These are phyloP conservation scores for Amaranthus palmeri DNA, from an alignment of 148 eudicot genomes.

Conservation along the genomic window DNA sequence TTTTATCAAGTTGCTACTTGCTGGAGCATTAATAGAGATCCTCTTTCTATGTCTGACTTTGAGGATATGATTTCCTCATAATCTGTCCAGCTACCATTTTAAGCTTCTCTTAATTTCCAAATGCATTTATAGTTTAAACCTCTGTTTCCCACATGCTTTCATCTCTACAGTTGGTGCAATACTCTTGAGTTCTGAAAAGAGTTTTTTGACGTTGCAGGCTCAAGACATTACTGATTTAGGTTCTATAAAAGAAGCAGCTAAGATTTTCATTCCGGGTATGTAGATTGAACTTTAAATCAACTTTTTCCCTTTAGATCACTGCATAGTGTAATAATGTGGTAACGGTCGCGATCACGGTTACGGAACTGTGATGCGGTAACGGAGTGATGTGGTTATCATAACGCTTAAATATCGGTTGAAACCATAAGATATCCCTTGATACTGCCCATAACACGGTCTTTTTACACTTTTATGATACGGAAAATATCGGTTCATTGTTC, in stretches of 20 bases:
- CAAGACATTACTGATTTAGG: conserved; percentile 78
- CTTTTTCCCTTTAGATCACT: neutral
- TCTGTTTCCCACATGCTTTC: neutral
- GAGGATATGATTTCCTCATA: neutral
- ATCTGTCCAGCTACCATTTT: neutral
- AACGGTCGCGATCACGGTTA: too few species aligned
- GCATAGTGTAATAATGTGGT: too few species aligned
- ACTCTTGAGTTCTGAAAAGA: neutral
- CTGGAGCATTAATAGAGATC: neutral
- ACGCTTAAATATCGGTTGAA: too few species aligned
- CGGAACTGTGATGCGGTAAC: too few species aligned
- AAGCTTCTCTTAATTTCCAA: neutral
- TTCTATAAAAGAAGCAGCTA: conserved; percentile 79
- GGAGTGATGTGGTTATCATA: too few species aligned
- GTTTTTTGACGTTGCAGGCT: conserved; percentile 49
- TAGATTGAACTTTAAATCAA: neutral
- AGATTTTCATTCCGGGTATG: conserved; percentile 81
- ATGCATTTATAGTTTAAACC: neutral
- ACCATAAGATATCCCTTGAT: too few species aligned
- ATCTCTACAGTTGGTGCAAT: neutral
- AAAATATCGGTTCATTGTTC: too few species aligned
- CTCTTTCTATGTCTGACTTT: neutral
- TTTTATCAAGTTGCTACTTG: neutral
- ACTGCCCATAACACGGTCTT: too few species aligned
- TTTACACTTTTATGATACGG: too few species aligned